Evolutionary conservation across 495 filamentous ascomycete genomes (phyloP), one percentile per base, ranked within the genome.

Genomic region (Trichoderma virens): DNA sequence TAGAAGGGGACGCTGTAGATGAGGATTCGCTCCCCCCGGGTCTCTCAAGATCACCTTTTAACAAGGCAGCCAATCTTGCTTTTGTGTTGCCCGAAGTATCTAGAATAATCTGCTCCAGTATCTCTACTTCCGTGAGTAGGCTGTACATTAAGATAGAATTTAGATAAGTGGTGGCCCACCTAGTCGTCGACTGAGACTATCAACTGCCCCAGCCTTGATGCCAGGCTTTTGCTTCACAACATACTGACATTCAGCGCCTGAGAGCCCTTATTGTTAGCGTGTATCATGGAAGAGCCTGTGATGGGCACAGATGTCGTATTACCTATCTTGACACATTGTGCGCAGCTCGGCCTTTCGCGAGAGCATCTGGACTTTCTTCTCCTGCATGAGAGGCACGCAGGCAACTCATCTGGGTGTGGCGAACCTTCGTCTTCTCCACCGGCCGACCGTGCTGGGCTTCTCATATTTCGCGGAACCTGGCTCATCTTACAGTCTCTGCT

Each of bases 311-410:
- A n/a, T n/a, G 18, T 27, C 27, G 8, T n/a, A 54, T 25, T 43
- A 61, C 60, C 34, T 18, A 62, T 39, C 28, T 63, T 51, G 20
- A 60, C 54, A 38, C 65, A 67, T 38, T 69, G 62, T 31, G 60
- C 31, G 27, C 64, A 69, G 20, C 62, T 30, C 23, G 67, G 69
- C 60, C 59, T 45, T 43, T 69, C 72, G 38, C 68, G 68, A 13
- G 69, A 71, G 63, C 70, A 72, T 25, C 65, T 60, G 3, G 69
- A 65, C 47, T 72, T 72, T 28, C 69, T 67, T 60, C 56, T 67
- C 11, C 69, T 65, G 47, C 70, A 72, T n/a, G 45, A 51, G 1
- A 51, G 45, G 45, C 45, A 51, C n/a, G 45, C 45, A 20, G 45
- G 45, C n/a, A 51, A 25, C n/a, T n/a, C n/a, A 5, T 51, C 45